phyloP scores from a whole-genome alignment of 1,139 yeast genomes.

The Arxiozyma telluris region DNA sequence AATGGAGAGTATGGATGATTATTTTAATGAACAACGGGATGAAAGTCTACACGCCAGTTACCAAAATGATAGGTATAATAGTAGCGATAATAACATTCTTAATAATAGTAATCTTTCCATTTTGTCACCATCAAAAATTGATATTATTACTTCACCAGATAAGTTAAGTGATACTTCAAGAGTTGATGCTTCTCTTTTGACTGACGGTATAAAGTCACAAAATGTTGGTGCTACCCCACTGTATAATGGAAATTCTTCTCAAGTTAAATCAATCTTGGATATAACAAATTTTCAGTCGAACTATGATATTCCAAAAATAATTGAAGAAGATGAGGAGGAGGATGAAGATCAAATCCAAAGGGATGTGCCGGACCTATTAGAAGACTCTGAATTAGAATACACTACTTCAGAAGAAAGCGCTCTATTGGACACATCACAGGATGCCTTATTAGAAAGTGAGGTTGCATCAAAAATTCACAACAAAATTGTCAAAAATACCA shows the following conservation, averaged over 20 bases:
- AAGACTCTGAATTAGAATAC: slow-evolving; percentile 20
- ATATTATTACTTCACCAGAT: background rate
- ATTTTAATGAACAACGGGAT: slow-evolving; percentile 44
- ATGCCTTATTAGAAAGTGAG: slow-evolving; percentile 26
- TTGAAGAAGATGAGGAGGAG: background rate
- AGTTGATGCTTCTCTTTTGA: background rate
- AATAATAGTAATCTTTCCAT: slow-evolving; percentile 14
- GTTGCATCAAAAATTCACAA: background rate
- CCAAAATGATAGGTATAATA: slow-evolving; percentile 39
- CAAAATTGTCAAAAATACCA: too few relatives aligned
- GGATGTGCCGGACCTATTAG: slow-evolving; percentile 24
- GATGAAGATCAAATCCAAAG: background rate
- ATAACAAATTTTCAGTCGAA: background rate
- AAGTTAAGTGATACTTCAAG: background rate
- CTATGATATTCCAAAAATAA: background rate
- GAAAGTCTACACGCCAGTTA: too few relatives aligned
- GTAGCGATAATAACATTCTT: slow-evolving; percentile 63
- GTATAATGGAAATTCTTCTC: background rate
- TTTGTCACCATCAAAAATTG: background rate
- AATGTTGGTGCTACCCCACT: background rate
- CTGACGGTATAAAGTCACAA: background rate
- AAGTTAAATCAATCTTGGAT: background rate
- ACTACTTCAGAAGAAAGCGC: slow-evolving; percentile 17
- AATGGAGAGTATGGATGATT: slow-evolving; percentile 74
- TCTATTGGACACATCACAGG: slow-evolving; percentile 23